Evolutionary conservation across 371 early-diverging fungal species (phyloP), one percentile per base, ranked within the genome.

Genomic region (Mortierella sp.): DNA sequence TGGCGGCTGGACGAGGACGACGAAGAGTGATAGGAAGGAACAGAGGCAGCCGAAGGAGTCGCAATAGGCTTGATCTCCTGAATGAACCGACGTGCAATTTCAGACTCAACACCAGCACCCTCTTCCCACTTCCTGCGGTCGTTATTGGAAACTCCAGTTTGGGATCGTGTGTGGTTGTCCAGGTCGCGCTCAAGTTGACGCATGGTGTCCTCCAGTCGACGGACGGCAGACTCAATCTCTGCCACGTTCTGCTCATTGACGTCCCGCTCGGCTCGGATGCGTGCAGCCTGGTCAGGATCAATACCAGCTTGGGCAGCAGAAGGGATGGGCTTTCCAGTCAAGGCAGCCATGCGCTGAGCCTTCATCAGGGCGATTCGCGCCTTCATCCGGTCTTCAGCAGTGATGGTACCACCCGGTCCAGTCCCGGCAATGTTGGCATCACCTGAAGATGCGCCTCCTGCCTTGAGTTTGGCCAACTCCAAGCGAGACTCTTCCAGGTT

Each of bases 261-360:
- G 26, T 75, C 78, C n/a, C 87, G 80, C 45, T 91, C 92, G 47
- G 89, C 80, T n/a, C 90, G 85, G 48, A 89, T 88, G 24, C 85
- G 85, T 11, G 86, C 81, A 7, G 87, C 83, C 50, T 91, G 90
- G 34, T 87, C 90, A 40, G 88, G 69, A 22, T 88, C 87, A 26
- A 88, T 87, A 43, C 84, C 75, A 5, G 85, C 76, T 40, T 77
- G 76, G 43, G 77, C 76, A 29, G 76, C 75, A 1, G 85, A 77
- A 39, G 74, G 76, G 13, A 79, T 63, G 11, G 86, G 76, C 64
- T 91, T 92, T 19, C 90, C 91, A 81, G 91, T 89, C 13, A 89
- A 85, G n/a, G 90, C 91, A 13, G 92, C 92, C 68, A 92, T 85
- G 0, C 90, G 88, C 55, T 90, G 90, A 24, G 91, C 93, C 50